Evolutionary conservation across 2,329 filamentous ascomycete species (phyloP).

Genomic region (Paraphaeosphaeria minitans): DNA sequence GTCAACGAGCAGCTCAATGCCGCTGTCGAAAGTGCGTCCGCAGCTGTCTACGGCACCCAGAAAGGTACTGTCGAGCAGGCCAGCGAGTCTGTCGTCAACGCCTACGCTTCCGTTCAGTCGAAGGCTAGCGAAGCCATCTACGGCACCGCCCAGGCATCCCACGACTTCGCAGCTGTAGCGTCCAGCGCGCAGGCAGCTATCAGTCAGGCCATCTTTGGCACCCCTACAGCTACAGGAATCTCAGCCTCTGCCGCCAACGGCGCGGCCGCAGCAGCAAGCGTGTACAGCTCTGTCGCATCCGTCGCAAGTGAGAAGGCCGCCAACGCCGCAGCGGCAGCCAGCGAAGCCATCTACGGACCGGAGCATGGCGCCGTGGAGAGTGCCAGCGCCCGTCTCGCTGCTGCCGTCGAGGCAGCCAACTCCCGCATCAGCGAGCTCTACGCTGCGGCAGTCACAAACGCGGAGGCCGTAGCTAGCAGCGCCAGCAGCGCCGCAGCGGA

Average conservation of each 20-base stretch:
- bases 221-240: slow-evolving; percentile 52
- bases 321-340: slow-evolving; percentile 44
- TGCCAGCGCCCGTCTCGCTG: slow-evolving; percentile 48
- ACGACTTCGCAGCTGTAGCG: slow-evolving; percentile 60
- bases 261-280: slow-evolving; percentile 51
- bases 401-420: slow-evolving; percentile 52
- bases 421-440: slow-evolving; percentile 50
- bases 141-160: slow-evolving; percentile 59
- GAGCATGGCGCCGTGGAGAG: slow-evolving; percentile 54
- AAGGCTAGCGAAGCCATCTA: slow-evolving; percentile 61
- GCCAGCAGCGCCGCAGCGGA: slow-evolving; percentile 43
- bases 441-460: slow-evolving; percentile 43
- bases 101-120: slow-evolving; percentile 57
- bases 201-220: slow-evolving; percentile 62
- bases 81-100: slow-evolving; percentile 58
- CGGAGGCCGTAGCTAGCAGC: slow-evolving; percentile 55
- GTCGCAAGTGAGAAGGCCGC: slow-evolving; percentile 51
- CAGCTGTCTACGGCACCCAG: slow-evolving; percentile 62
- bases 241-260: slow-evolving; percentile 53
- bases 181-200: slow-evolving; percentile 61
- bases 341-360: slow-evolving; percentile 55
- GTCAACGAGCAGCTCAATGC: slow-evolving; percentile 62
- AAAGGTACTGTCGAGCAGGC: slow-evolving; percentile 61
- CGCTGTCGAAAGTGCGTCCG: slow-evolving; percentile 63
- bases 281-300: slow-evolving; percentile 54